Evolutionary conservation across 192 early-diverging fungal species (phyloP).

Genomic region (Rhizoclosmatium sp.): DNA sequence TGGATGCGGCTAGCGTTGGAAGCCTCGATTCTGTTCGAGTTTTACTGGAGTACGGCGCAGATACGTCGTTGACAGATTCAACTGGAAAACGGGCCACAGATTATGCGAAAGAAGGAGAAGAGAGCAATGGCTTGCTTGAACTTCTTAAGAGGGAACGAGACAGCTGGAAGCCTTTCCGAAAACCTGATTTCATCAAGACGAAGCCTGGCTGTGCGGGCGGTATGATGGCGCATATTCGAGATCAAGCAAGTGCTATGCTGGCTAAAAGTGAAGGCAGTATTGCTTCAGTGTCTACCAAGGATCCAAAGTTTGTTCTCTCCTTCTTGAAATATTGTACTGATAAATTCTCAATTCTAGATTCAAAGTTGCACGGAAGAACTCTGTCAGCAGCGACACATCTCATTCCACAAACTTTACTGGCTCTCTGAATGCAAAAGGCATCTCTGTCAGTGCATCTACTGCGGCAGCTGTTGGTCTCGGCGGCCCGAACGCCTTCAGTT

Average conservation of each 20-base stretch:
- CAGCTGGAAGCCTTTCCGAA: conserved; percentile 22
- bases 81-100: conserved; percentile 38
- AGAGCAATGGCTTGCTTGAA: conserved; percentile 12
- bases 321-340: too few species aligned
- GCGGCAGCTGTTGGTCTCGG: conserved; percentile 37
- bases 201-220: conserved; percentile 16
- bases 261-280: conserved; percentile 10
- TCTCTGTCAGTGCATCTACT: conserved; percentile 30
- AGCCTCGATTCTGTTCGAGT: conserved; percentile 36
- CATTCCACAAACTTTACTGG: conserved; percentile 35
- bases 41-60: conserved; percentile 58
- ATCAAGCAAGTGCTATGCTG: conserved; percentile 19
- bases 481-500: conserved; percentile 39
- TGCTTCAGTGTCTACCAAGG: not conserved
- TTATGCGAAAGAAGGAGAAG: conserved; percentile 1
- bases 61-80: conserved; percentile 32
- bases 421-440: not conserved
- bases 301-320: conserved; percentile 2
- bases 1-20: conserved; percentile 49
- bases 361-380: conserved; percentile 16
- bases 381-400: conserved; percentile 39
- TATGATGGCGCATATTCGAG: conserved; percentile 34
- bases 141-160: conserved; percentile 20
- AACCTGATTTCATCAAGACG: conserved; percentile 32
- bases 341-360: conserved; percentile 1